These are phyloP conservation scores for Scedosporium dehoogii DNA, from an alignment of 2,329 filamentous ascomycete species.

Conservation along the genomic window DNA sequence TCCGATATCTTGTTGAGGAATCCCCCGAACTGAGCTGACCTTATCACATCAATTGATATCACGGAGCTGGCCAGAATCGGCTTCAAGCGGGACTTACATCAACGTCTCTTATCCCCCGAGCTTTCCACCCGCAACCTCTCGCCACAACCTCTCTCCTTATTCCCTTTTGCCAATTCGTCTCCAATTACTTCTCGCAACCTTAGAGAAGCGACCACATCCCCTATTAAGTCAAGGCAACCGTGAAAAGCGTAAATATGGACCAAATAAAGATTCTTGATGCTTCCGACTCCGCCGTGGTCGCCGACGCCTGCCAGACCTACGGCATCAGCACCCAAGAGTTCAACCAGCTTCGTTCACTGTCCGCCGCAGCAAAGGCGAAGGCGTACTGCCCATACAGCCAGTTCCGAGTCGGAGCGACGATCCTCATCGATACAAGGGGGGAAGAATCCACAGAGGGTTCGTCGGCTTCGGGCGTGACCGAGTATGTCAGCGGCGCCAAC, in stretches of 20 bases:
- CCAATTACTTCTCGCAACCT: neutral
- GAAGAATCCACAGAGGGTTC: constrained; percentile 22
- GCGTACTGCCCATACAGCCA: constrained; percentile 92
- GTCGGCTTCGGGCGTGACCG: constrained; percentile 6
- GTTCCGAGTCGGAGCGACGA: constrained; percentile 79
- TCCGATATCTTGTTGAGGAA: neutral
- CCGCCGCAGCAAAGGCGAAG: constrained; percentile 60
- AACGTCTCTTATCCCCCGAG: neutral
- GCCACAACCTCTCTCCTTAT: neutral
- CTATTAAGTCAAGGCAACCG: neutral
- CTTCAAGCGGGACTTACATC: constrained; percentile 1
- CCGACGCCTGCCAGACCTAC: constrained; percentile 20
- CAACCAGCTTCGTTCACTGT: constrained; percentile 48
- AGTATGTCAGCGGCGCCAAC: constrained; percentile 66
- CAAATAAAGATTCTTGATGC: constrained; percentile 11
- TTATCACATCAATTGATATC: neutral
- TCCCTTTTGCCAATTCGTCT: no score
- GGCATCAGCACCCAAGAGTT: constrained; percentile 55
- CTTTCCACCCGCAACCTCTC: neutral
- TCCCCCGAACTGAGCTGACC: no score
- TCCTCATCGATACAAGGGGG: constrained; percentile 43
- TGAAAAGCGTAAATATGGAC: neutral
- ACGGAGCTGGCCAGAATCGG: neutral
- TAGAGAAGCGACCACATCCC: neutral
- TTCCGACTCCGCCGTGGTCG: constrained; percentile 17